A percentile compares a stretch with the other conserved stretches of the same genome.
These are phyloP conservation scores for Saccharomyces eubayanus DNA, from an alignment of 805 yeast species.

Conservation along the genomic window DNA sequence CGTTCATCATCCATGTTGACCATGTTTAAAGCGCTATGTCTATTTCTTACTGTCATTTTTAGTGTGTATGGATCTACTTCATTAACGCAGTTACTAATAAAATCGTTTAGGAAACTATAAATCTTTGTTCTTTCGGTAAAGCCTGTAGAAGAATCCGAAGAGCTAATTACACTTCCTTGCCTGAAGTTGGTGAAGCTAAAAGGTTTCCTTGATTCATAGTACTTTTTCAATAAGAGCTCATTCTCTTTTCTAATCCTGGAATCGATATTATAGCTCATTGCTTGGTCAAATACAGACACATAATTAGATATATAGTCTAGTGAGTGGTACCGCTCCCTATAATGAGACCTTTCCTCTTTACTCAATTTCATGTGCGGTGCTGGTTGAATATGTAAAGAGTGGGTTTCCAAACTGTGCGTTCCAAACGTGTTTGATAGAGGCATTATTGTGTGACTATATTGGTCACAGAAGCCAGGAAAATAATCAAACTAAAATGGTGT, in stretches of 20 bases:
- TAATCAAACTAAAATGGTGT: not conserved
- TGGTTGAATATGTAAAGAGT: not conserved
- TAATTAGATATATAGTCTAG: slow-evolving; percentile 11
- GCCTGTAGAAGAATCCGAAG: slow-evolving; percentile 11
- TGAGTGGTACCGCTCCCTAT: not conserved
- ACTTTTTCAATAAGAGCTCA: slow-evolving; percentile 12
- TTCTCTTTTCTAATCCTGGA: slow-evolving; percentile 6
- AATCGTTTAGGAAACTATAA: slow-evolving; percentile 9
- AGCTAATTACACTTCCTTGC: slow-evolving; percentile 15
- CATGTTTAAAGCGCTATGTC: not conserved
- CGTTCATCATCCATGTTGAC: not conserved
- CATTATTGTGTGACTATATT: not conserved
- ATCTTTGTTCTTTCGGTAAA: slow-evolving; percentile 12
- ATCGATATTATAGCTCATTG: slow-evolving; percentile 1
- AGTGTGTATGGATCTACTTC: slow-evolving; percentile 10
- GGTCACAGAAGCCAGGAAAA: not conserved
- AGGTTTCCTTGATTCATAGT: slow-evolving; percentile 5
- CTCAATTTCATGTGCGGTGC: not conserved
- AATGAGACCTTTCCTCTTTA: not conserved
- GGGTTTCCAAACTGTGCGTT: not conserved
- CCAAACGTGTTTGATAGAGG: not conserved
- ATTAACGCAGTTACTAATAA: slow-evolving; percentile 10
- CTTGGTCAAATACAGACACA: slow-evolving; percentile 7
- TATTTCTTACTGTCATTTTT: not conserved
- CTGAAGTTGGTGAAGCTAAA: slow-evolving; percentile 4